Conservation (phyloP, 176 grass and related monocot genomes). For the Echinochloa phyllopogon region DNA sequence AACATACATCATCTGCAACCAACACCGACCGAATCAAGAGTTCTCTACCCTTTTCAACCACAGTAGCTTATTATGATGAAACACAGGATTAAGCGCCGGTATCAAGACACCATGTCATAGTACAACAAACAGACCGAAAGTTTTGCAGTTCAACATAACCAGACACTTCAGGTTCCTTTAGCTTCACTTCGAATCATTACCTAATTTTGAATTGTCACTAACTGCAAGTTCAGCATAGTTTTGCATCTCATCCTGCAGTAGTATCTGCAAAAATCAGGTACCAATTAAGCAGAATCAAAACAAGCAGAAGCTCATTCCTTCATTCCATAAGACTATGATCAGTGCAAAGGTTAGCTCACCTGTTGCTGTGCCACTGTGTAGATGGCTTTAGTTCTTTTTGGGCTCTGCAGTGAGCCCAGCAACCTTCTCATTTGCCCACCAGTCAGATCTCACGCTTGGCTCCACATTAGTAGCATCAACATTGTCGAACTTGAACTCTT, state of each 20-base stretch:
- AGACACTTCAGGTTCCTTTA: constrained; percentile 42
- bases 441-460: constrained; percentile 54
- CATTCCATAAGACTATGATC: constrained; percentile 38
- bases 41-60: no score
- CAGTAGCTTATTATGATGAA: no score
- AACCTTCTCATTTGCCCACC: constrained; percentile 79
- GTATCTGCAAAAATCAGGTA: neutral
- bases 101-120: no score
- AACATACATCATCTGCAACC: no score
- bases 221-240: constrained; percentile 21
- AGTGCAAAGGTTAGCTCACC: constrained; percentile 55
- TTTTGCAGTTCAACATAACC: constrained; percentile 29
- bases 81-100: no score
- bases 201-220: constrained; percentile 48
- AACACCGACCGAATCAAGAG: no score
- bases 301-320: constrained; percentile 32
- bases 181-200: constrained; percentile 33
- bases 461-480: constrained; percentile 45
- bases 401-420: constrained; percentile 49
- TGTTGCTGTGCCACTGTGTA: constrained; percentile 65
- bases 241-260: constrained; percentile 27
- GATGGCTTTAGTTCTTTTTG: constrained; percentile 54
- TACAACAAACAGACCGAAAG: constrained; percentile 20
- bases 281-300: constrained; percentile 29
- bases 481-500: constrained; percentile 91